Evolutionary conservation across 192 early-diverging fungal species (phyloP), one percentile per base, ranked within the genome.

Genomic region (Phycomyces nitens): DNA sequence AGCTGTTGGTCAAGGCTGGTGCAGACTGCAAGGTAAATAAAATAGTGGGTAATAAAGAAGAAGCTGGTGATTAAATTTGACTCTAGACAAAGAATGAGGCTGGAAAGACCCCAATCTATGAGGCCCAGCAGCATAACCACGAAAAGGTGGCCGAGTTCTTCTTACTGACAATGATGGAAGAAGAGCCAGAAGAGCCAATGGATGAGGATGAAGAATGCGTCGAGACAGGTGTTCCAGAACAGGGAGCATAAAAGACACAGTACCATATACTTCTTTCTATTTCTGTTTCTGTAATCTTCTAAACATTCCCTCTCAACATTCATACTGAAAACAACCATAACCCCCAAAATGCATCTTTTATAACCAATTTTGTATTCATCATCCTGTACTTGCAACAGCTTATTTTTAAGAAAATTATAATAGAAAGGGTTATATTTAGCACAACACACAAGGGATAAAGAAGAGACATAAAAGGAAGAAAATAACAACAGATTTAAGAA

Each of bases 11-110:
- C 11, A 70, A 56, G 49, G 43, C 57, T 15, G 91, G 89, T 23
- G 91, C 86, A 15, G 78, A 86, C 64, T 75, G 72, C 60, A 84
- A 83, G 74, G 82, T 84, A 78, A 75, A 47, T 51, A 16, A 64
- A 4, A 51, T 12, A 52, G 20, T n/a, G 5, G 39, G 16, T 3
- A 29, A 44, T 9, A 29, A 29, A n/a, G 26, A 50, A 53, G 14
- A 47, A 16, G 15, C 16, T n/a, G 3, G 20, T 15, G 23, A 47
- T 55, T 20, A 1, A 41, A n/a, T 21, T 44, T 57, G 1, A 29
- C 20, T 24, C n/a, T 58, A 82, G 81, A 70, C 79, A 68, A 82
- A 78, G 67, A 82, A 82, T 59, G 63, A 58, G 12, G 71, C 74
- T 29, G 74, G 67, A 21, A 64, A 69, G 18, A 76, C 81, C 29